Conservation (phyloP, 2,329 filamentous ascomycete genomes). For the Blumeria graminis region DNA sequence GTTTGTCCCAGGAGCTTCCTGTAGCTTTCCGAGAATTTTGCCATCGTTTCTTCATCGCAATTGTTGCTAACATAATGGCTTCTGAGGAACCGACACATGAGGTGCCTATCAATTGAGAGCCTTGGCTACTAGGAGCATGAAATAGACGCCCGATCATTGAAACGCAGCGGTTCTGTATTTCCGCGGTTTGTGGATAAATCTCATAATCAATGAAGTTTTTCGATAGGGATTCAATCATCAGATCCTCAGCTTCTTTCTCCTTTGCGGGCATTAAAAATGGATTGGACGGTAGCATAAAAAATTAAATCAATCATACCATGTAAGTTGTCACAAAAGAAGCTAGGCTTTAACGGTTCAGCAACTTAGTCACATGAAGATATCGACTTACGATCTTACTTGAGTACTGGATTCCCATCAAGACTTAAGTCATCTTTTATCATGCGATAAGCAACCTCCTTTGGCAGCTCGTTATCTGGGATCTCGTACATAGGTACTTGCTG, state of each 20-base stretch:
- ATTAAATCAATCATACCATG: constrained; percentile 35
- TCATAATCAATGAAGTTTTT: constrained; percentile 94
- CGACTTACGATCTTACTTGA: constrained; percentile 32
- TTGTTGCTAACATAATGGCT: constrained; percentile 56
- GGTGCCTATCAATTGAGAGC: constrained; percentile 52
- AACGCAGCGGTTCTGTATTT: constrained; percentile 80
- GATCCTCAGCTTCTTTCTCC: constrained; percentile 88
- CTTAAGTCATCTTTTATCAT: constrained; percentile 93
- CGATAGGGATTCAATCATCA: constrained; percentile 77
- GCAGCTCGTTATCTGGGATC: constrained; percentile 84
- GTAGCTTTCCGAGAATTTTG: constrained; percentile 62
- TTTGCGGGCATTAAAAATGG: constrained; percentile 15
- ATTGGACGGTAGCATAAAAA: not conserved
- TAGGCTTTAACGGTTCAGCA: constrained; percentile 27
- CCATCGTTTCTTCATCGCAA: constrained; percentile 94
- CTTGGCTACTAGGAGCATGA: constrained; percentile 41
- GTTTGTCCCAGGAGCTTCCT: constrained; percentile 55
- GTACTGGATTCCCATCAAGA: constrained; percentile 73
- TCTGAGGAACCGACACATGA: constrained; percentile 79
- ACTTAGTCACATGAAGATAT: not conserved
- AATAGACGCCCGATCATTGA: constrained; percentile 80
- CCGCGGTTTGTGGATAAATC: constrained; percentile 57
- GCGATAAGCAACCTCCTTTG: constrained; percentile 73
- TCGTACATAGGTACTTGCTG: constrained; percentile 58
- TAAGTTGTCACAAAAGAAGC: constrained; percentile 91